Conservation (phyloP, 352 stramenopile species). For the Plasmopara halstedii region DNA sequence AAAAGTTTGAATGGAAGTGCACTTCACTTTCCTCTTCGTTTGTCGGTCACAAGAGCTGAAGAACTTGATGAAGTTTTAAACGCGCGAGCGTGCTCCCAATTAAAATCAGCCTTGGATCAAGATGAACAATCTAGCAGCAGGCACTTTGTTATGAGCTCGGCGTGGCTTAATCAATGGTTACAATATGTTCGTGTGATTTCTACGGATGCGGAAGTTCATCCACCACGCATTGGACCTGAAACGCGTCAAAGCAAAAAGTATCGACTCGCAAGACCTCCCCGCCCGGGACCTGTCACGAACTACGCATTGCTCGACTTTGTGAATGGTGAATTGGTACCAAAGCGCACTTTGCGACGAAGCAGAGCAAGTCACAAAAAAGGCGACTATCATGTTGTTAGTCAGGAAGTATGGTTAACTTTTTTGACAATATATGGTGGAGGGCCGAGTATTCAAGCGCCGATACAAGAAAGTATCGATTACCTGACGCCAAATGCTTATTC, state of each 20-base stretch:
- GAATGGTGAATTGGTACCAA: conserved; percentile 47
- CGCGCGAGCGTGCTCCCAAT: conserved; percentile 29
- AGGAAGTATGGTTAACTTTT: conserved; percentile 64
- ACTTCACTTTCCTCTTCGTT: conserved; percentile 18
- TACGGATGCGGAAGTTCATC: not conserved
- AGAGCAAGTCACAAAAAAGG: conserved; percentile 27
- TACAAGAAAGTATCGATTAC: conserved; percentile 2
- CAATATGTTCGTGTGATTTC: conserved; percentile 53
- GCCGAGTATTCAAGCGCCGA: conserved; percentile 42
- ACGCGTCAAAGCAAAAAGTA: conserved; percentile 8
- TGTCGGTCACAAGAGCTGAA: conserved; percentile 27
- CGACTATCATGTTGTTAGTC: conserved; percentile 57
- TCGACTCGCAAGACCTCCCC: conserved; percentile 9
- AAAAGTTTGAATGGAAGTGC: conserved; percentile 7
- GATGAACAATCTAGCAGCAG: conserved; percentile 4
- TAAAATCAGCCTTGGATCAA: conserved; percentile 3
- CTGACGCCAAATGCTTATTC: not conserved
- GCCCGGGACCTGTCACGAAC: conserved; percentile 53
- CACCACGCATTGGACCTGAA: not conserved
- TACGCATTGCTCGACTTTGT: conserved; percentile 63
- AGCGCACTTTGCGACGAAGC: conserved; percentile 32
- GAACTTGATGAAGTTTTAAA: conserved; percentile 53
- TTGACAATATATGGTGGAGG: conserved; percentile 50
- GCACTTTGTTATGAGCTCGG: conserved; percentile 49
- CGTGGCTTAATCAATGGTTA: conserved; percentile 62